These are phyloP conservation scores for Oryza coarctata DNA, from an alignment of 176 grass and related monocot species.

Conservation along the genomic window DNA sequence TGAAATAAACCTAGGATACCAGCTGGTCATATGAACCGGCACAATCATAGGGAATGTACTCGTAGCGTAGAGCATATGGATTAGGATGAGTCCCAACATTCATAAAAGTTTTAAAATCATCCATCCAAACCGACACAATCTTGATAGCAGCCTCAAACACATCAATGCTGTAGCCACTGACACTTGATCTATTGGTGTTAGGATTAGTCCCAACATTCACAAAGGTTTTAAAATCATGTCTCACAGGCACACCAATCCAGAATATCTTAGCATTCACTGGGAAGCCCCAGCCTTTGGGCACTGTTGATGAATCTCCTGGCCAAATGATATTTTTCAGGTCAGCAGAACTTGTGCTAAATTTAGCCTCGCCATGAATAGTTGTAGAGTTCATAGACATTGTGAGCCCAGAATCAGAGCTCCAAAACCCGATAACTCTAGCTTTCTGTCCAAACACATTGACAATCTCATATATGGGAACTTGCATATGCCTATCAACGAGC, in stretches of 20 bases:
- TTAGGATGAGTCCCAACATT: no score
- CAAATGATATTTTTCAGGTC: conserved; percentile 41
- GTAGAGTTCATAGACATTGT: neutral
- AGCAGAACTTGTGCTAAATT: neutral
- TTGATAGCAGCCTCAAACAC: conserved; percentile 48
- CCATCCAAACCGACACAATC: no score
- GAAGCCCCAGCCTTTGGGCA: conserved; percentile 62
- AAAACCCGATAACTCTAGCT: conserved; percentile 38
- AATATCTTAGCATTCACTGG: conserved; percentile 39
- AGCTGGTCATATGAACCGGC: conserved; percentile 52
- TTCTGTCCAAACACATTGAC: conserved; percentile 42
- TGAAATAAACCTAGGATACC: conserved; percentile 51
- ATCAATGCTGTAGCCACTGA: conserved; percentile 66
- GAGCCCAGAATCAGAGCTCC: conserved; percentile 29
- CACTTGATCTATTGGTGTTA: conserved; percentile 8
- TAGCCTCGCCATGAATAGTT: neutral
- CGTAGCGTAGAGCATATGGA: conserved; percentile 41
- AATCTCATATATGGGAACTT: conserved; percentile 47
- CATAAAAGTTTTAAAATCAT: no score
- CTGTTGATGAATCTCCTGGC: conserved; percentile 36
- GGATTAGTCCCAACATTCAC: conserved; percentile 40
- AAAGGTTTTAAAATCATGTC: conserved; percentile 43
- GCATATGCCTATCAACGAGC: conserved; percentile 42
- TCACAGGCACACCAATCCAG: conserved; percentile 52
- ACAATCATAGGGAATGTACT: conserved; percentile 39